These are phyloP conservation scores for Saccharomycopsis lassenensis DNA, from an alignment of 805 yeast species.

Conservation along the genomic window DNA sequence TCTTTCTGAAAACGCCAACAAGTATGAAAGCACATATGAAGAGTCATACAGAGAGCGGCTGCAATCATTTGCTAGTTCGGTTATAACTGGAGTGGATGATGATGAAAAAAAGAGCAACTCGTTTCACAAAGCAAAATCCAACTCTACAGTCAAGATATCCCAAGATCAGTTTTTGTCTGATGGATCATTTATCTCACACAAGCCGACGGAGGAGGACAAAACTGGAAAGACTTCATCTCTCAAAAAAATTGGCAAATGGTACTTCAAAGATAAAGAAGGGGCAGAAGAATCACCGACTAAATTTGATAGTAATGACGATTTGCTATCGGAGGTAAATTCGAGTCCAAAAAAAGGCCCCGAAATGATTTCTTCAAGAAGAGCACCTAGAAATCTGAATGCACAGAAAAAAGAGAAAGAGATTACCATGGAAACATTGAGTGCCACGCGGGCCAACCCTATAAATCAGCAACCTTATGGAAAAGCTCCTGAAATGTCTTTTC, in stretches of 20 bases:
- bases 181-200: slow-evolving; percentile 21
- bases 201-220: slow-evolving; percentile 19
- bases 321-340: not conserved
- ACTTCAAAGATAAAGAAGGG: slow-evolving; percentile 35
- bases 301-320: not conserved
- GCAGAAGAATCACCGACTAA: slow-evolving; percentile 4
- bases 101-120: slow-evolving; percentile 1
- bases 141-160: slow-evolving; percentile 20
- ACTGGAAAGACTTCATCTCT: slow-evolving; percentile 29
- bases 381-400: slow-evolving; percentile 22
- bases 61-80: slow-evolving; percentile 4
- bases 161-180: slow-evolving; percentile 23
- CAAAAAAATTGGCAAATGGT: slow-evolving; percentile 61
- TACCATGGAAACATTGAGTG: not conserved
- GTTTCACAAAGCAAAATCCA: slow-evolving; percentile 13
- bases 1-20: not conserved
- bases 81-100: not conserved
- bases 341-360: slow-evolving; percentile 39
- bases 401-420: not conserved
- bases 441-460: slow-evolving; percentile 1
- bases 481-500: slow-evolving; percentile 17
- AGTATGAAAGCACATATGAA: not conserved
- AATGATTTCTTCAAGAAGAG: slow-evolving; percentile 53
- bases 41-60: not conserved
- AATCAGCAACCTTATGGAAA: slow-evolving; percentile 14